phyloP scores from a whole-genome alignment of 2,329 filamentous ascomycete genomes.

The Alternaria brassicicola region DNA sequence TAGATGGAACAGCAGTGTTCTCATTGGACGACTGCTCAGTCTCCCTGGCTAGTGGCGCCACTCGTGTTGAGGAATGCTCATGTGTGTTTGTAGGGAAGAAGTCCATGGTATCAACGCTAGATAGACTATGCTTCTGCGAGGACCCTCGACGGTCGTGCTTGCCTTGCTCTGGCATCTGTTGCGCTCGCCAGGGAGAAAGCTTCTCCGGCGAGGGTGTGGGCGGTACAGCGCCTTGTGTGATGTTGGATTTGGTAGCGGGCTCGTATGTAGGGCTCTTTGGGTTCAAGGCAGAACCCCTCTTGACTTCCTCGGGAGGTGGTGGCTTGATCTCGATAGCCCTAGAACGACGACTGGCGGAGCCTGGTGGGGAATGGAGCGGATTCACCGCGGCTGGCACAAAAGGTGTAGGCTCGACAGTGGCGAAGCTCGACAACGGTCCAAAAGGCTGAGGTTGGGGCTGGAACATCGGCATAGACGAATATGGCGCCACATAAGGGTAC shows the following conservation, averaged over 20 bases:
- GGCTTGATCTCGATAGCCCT: slow-evolving; percentile 51
- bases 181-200: slow-evolving; percentile 33
- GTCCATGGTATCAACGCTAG: slow-evolving; percentile 50
- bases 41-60: slow-evolving; percentile 31
- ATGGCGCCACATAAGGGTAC: slow-evolving; percentile 34
- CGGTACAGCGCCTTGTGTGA: slow-evolving; percentile 22
- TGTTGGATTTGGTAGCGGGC: slow-evolving; percentile 30
- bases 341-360: slow-evolving; percentile 47
- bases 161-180: slow-evolving; percentile 23
- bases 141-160: slow-evolving; percentile 24
- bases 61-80: slow-evolving; percentile 48
- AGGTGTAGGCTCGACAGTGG: slow-evolving; percentile 25
- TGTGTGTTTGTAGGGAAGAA: slow-evolving; percentile 52
- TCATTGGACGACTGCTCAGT: slow-evolving; percentile 21
- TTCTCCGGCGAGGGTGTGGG: slow-evolving; percentile 46
- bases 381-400: slow-evolving; percentile 28
- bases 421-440: slow-evolving; percentile 23
- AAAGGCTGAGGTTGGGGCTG: slow-evolving; percentile 27
- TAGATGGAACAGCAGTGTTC: slow-evolving; percentile 31
- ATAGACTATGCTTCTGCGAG: slow-evolving; percentile 46
- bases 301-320: slow-evolving; percentile 39
- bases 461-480: slow-evolving; percentile 38
- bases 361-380: slow-evolving; percentile 36
- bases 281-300: slow-evolving; percentile 42
- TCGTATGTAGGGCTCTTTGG: slow-evolving; percentile 51